Evolutionary conservation across 2,329 filamentous ascomycete genomes (phyloP), one percentile per base, ranked within the genome.

Genomic region (Neonectria faginata): DNA sequence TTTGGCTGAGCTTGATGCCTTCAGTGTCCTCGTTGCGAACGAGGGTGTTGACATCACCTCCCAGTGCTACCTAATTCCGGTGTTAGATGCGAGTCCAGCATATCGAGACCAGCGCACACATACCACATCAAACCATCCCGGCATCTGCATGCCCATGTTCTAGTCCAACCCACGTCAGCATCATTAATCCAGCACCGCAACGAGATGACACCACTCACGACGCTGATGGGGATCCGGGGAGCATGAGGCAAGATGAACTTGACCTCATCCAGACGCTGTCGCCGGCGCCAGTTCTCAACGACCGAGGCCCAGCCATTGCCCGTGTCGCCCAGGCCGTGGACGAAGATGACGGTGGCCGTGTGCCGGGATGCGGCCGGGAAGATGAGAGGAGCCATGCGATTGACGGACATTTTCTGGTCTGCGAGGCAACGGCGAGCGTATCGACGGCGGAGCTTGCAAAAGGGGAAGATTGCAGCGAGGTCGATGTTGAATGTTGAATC

Each of bases 221-320:
- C 84, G n/a, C 93, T 94, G 76, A 97, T 93, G 33, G 94, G 93
- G 58, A 97, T 96, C 41, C 80, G 81, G 5, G 95, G 94, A 29
- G 96, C 96, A 81, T 97, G 92, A 16, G 96, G 96, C 79, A 99
- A 91, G 75, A 99, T 88, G 79, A 98, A 98, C 76, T 95, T 92
- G 77, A 97, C 92, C 80, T 97, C 92, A 62, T 94, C 88, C 68
- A 98, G 93, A 75, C 91, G 90, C 78, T 89, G 87, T 56, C 92
- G 87, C 36, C 90, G 86, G 60, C 93, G 89, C 91, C 92, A 97
- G 79, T 95, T 93, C 83, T 97, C 91, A 33, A 96, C 93, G 20
- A 96, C 87, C 62, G 88, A 89, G 48, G 91, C 86, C 94, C 92
- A 95, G 71, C 92, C 92, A 70, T 88, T 84, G 47, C 91, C 92